Conservation (phyloP, 2,329 filamentous ascomycete genomes). For the Exophiala calicioides region DNA sequence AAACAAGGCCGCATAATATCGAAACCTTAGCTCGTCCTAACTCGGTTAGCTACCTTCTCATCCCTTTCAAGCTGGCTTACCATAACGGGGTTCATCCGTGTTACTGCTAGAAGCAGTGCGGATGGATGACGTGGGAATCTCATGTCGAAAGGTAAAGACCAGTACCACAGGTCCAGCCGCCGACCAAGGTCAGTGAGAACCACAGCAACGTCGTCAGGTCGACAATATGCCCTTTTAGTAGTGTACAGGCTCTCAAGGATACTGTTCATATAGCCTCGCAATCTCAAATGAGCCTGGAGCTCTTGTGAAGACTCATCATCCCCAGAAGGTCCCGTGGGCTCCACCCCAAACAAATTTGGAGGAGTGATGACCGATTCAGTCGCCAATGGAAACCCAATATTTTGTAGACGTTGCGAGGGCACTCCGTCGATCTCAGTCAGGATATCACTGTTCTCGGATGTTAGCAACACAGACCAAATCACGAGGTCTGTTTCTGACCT, state of each 20-base stretch:
- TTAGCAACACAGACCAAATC: neutral
- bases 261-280: conserved; percentile 14
- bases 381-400: neutral
- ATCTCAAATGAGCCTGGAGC: conserved; percentile 6
- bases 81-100: conserved; percentile 2
- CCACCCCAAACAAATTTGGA: conserved; percentile 4
- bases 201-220: conserved; percentile 3
- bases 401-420: conserved; percentile 6
- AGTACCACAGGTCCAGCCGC: conserved; percentile 12
- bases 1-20: conserved; percentile 13
- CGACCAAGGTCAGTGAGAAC: conserved; percentile 6
- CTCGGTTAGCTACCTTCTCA: neutral
- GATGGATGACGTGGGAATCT: conserved; percentile 12
- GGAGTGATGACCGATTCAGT: neutral
- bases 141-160: conserved; percentile 7
- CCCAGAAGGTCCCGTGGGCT: neutral
- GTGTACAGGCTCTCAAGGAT: conserved; percentile 10
- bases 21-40: conserved; percentile 12
- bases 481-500: neutral
- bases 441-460: conserved; percentile 2
- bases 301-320: neutral
- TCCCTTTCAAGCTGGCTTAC: neutral
- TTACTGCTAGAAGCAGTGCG: conserved; percentile 2
- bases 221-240: conserved; percentile 9
- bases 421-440: conserved; percentile 12